Base-by-base conservation (phyloP, 495 filamentous ascomycete species). In the Lepidopterella palustris region DNA sequence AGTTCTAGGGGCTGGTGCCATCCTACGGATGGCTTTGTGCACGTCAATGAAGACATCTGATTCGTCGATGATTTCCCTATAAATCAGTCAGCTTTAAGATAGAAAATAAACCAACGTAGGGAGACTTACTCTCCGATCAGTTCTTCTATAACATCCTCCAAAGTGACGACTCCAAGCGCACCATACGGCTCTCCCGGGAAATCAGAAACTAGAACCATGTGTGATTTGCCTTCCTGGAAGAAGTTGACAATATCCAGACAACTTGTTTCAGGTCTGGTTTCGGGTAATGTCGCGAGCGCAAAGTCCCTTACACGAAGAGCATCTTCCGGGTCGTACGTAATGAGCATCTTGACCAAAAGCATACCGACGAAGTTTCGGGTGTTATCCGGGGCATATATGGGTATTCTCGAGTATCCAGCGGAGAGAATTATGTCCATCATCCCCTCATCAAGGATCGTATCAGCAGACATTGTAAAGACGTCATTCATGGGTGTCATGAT, bases 401-500 rank as follows among this genome's bases (percentile, higher is more conserved):
- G 93, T 59, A 98, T 97, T 35, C 93, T 82, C 27, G 92, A 97
- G 71, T 97, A 98, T 20, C 93, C 93, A 48, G 90, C 89, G 4
- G 88, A 89, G 10, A 97, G 80, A 58, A 98, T 97, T 53, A 79
- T 78, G 68, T 97, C 88, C 87, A 97, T 97, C 29, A 89, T 96
- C 60, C 81, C 75, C 69, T 97, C 92, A 67, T 97, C 90, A 52
- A 98, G 75, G 1, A 97, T 81, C 1, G 89, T 90, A 68, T 98
- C 92, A 45, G 90, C 85, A 35, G 89, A 88, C 87, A 98, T 90
- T 59, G 86, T 90, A 67, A 96, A 98, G 31, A 96, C 91, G 72
- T 97, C 91, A 8, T 89, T 84, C 87, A 98, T 97, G 0, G 95
- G 93, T 0, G 93, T 98, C 95, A 97, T 97, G 66, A 98, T 96